These are phyloP conservation scores for Plectranthus barbatus DNA, from an alignment of 257 asterid species.

Conservation along the genomic window DNA sequence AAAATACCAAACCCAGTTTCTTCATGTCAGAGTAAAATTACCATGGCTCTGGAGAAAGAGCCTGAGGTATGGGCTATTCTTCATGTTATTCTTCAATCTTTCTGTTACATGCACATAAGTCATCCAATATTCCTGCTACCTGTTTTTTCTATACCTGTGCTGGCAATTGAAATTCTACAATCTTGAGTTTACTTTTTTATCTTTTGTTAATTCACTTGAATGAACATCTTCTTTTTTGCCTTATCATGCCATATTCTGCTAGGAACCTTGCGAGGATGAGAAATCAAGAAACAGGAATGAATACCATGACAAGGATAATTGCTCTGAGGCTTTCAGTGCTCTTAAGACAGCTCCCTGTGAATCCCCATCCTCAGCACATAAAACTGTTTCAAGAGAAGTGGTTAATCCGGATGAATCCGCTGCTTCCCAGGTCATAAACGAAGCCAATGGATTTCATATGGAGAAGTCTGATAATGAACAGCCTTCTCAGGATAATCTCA, in stretches of 20 bases:
- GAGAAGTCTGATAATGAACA: slow-evolving; percentile 29
- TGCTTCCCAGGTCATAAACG: slow-evolving; percentile 50
- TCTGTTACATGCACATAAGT: too few relatives aligned
- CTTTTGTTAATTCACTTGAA: slow-evolving; percentile 2
- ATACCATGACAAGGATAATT: slow-evolving; percentile 29
- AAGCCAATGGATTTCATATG: slow-evolving; percentile 31
- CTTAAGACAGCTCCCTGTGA: slow-evolving; percentile 33
- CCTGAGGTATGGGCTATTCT: slow-evolving; percentile 48
- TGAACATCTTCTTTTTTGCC: slow-evolving; percentile 2
- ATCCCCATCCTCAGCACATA: slow-evolving; percentile 26
- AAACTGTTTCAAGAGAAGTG: slow-evolving; percentile 29
- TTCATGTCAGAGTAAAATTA: slow-evolving; percentile 31
- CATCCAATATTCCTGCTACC: neutral
- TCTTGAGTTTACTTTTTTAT: neutral
- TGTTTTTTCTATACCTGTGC: neutral
- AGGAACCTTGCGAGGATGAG: slow-evolving; percentile 51
- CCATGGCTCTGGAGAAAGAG: slow-evolving; percentile 48
- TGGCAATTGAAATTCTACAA: neutral
- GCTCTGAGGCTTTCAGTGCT: slow-evolving; percentile 32
- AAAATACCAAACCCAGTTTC: slow-evolving; percentile 31
- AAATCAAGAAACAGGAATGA: slow-evolving; percentile 30
- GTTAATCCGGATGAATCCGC: slow-evolving; percentile 31
- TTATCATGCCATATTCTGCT: slow-evolving; percentile 13
- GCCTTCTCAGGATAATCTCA: slow-evolving; percentile 30
- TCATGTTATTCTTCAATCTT: neutral